A percentile compares a stretch with the other conserved stretches of the same genome.
Evolutionary conservation across 306 rosid species (phyloP).

Genomic region (Mimosa pudica): DNA sequence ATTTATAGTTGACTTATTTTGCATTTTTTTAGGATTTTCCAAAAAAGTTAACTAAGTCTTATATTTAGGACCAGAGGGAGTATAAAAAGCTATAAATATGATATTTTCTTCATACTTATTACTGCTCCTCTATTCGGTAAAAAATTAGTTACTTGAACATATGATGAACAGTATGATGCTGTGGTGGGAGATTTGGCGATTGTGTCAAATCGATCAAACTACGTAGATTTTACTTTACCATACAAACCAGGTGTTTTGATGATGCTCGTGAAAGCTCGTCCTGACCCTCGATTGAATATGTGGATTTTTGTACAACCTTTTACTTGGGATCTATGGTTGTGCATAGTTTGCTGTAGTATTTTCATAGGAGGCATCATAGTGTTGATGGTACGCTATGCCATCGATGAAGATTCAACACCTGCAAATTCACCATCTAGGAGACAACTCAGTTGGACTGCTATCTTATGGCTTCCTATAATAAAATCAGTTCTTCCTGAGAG

Average conservation of each 20-base stretch:
- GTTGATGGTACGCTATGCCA: conserved; percentile 2
- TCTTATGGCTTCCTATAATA: conserved; percentile 23
- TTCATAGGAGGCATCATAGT: not conserved
- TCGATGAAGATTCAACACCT: not conserved
- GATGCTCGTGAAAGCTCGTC: not conserved
- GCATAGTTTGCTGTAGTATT: not conserved
- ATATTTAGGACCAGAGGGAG: too few species aligned
- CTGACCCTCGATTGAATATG: not conserved
- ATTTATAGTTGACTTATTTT: too few species aligned
- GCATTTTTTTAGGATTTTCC: too few species aligned
- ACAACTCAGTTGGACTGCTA: not conserved
- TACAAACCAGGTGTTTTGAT: not conserved
- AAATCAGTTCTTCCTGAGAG: not conserved
- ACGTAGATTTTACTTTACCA: not conserved
- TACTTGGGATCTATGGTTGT: not conserved
- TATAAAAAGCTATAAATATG: too few species aligned
- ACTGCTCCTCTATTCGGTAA: not conserved
- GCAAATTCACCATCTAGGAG: not conserved
- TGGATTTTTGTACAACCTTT: not conserved
- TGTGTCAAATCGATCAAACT: not conserved
- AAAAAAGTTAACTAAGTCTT: too few species aligned
- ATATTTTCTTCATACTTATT: not conserved
- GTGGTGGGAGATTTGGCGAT: not conserved
- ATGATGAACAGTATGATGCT: not conserved
- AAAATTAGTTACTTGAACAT: not conserved